Evolutionary conservation across 176 grass and related monocot species (phyloP).

Genomic region (Zea mays): DNA sequence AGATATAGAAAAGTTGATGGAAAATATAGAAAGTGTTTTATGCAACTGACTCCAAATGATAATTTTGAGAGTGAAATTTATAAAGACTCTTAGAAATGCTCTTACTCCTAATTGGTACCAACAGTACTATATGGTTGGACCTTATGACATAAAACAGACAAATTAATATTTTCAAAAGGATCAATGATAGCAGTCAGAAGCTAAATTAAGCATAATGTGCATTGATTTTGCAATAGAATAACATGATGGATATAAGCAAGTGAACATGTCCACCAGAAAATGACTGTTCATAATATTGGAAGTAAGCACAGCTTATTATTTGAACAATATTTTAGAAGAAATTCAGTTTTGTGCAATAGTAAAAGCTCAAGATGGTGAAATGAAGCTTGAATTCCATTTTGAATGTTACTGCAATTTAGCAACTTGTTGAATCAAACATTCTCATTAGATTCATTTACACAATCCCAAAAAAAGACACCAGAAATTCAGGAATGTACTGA

Average conservation of each 20-base stretch:
- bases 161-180: background rate
- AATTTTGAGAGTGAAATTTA: too few relatives aligned
- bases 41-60: too few relatives aligned
- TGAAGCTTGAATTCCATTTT: background rate
- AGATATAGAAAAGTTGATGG: too few relatives aligned
- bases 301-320: constrained; percentile 1
- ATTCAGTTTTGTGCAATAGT: background rate
- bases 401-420: background rate
- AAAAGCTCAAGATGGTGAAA: background rate
- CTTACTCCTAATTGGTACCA: background rate
- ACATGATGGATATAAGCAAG: background rate
- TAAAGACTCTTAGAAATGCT: too few relatives aligned
- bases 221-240: background rate
- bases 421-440: background rate
- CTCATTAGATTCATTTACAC: constrained; percentile 1
- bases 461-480: background rate
- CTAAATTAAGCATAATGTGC: background rate
- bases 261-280: constrained; percentile 4
- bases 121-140: background rate
- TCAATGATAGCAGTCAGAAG: background rate
- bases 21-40: too few relatives aligned
- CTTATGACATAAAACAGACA: background rate
- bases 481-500: constrained; percentile 13
- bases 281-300: background rate
- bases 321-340: background rate